A percentile compares a stretch with the other conserved stretches of the same genome.
phyloP scores from a whole-genome alignment of 371 early-diverging fungal species.

The Vairimorpha ceranae region DNA sequence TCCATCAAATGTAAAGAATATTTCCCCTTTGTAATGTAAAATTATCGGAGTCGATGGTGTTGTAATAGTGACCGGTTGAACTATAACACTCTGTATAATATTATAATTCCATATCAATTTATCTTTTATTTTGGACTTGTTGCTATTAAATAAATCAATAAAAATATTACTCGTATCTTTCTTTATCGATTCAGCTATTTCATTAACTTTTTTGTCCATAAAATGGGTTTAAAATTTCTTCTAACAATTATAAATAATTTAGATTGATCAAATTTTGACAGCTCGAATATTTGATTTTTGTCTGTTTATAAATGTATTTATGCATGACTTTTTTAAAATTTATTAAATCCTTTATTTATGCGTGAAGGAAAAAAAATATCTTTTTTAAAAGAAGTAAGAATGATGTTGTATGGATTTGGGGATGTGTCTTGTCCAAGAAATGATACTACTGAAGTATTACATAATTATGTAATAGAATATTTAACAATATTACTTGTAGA shows the following conservation, averaged over 20 bases:
- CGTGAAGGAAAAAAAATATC: slow-evolving; percentile 55
- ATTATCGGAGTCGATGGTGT: slow-evolving; percentile 2
- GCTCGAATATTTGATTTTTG: no score
- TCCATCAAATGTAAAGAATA: slow-evolving; percentile 28
- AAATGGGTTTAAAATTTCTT: background rate
- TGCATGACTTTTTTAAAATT: no score
- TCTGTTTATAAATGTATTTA: no score
- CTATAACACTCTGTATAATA: background rate
- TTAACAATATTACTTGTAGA: slow-evolving; percentile 69
- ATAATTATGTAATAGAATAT: slow-evolving; percentile 81
- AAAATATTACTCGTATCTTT: background rate
- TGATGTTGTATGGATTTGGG: slow-evolving; percentile 91
- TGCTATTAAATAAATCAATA: background rate
- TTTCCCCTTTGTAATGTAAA: background rate
- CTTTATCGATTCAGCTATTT: slow-evolving; percentile 10
- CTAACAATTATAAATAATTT: no score
- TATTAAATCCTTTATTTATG: slow-evolving; percentile 34
- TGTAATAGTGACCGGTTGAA: background rate
- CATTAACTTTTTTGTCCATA: slow-evolving; percentile 38
- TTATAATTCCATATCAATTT: background rate
- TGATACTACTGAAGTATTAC: slow-evolving; percentile 81
- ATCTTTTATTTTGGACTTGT: background rate
- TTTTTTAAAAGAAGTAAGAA: slow-evolving; percentile 67
- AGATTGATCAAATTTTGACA: no score
- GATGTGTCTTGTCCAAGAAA: slow-evolving; percentile 79